Evolutionary conservation across 176 grass and related monocot genomes (phyloP), one percentile per base, ranked within the genome.

Genomic region (Secale cereale): DNA sequence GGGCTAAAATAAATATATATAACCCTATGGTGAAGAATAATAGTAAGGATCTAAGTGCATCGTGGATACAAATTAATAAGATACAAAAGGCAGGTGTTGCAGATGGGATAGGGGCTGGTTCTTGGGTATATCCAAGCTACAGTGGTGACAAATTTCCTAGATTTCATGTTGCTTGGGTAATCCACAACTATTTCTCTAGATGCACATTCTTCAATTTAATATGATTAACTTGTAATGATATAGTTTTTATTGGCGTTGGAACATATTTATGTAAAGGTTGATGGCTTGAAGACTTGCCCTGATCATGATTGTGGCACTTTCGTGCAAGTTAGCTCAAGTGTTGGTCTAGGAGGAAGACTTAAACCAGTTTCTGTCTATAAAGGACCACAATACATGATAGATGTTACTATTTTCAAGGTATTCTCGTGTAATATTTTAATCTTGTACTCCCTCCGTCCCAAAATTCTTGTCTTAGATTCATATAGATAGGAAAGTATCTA

Each of bases 151-250:
- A 20, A 2, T 81, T 33, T 25, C 64, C 20, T n/a, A 52, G 79
- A 12, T 81, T 81, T 26, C 79, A 81, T 52, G 31, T 81, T 68
- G n/a, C 22, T 10, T 81, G 79, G 79, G 64, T 81, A 81, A 78
- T 26, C 22, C 10, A 26, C 32, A 36, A 57, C 3, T 54, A 20
- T 9, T 12, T 66, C 13, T 46, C 56, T 22, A 3, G 32, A 68
- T 68, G 16, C 8, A 9, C 6, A 2, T 60, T 59, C 17, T 11
- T 11, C 33, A 37, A 10, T 22, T 9, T 22, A 3, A 68, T 20
- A 45, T 45, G 4, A 36, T 10, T 37, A 16, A 31, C 33, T 68
- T 4, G 36, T 1, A 69, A 69, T 36, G 9, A 12, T 33, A 67
- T 20, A 20, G 3, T 20, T 35, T 10, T 2, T 70, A 39, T 22